Evolutionary conservation across 257 asterid species (phyloP).

Genomic region (Scutellaria baicalensis): DNA sequence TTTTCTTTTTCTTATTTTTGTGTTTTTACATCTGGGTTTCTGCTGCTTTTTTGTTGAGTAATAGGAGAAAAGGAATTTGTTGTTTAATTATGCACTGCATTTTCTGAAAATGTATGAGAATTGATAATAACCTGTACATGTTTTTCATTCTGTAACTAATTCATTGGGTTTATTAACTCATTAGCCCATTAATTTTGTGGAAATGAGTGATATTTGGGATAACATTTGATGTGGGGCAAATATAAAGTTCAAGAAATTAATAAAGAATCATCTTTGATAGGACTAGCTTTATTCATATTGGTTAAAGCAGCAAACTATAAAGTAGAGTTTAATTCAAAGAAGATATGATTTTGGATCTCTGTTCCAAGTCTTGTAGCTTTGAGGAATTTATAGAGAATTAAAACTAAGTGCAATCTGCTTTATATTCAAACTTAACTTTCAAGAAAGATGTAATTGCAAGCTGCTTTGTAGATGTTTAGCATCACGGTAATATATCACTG

Average conservation of each 20-base stretch:
- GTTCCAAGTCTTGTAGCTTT: background rate
- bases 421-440: background rate
- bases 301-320: background rate
- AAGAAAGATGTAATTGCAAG: background rate
- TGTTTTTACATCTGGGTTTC: background rate
- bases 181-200: background rate
- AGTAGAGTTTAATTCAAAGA: background rate
- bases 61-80: background rate
- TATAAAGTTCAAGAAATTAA: background rate
- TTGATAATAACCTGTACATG: background rate
- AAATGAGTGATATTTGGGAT: background rate
- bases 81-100: background rate
- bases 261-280: background rate
- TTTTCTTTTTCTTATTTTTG: background rate
- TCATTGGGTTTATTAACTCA: background rate
- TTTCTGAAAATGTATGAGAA: background rate
- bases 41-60: background rate
- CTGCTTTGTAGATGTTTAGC: background rate
- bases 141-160: background rate
- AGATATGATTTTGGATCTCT: background rate
- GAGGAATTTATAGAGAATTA: background rate
- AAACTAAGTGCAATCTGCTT: background rate
- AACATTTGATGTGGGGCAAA: background rate
- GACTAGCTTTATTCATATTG: background rate
- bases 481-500: background rate